phyloP scores from a whole-genome alignment of 2,329 filamentous ascomycete genomes.

The Fusarium lateritium region DNA sequence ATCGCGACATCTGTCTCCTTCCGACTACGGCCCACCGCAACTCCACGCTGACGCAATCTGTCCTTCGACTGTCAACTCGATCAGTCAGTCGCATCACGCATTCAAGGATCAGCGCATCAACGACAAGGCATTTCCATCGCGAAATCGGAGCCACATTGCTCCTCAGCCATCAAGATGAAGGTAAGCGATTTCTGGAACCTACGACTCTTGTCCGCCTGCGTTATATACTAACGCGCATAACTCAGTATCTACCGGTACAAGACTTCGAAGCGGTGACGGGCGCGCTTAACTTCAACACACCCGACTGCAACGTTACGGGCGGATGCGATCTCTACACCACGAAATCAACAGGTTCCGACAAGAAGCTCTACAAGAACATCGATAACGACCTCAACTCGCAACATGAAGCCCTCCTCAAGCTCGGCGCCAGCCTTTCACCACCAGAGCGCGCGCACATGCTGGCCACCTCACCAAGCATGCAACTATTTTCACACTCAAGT shows the following conservation, averaged over 20 bases:
- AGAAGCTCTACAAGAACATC: slow-evolving; percentile 97
- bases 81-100: slow-evolving; percentile 34
- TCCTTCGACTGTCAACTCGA: slow-evolving; percentile 33
- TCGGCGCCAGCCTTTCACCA: slow-evolving; percentile 89
- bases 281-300: slow-evolving; percentile 95
- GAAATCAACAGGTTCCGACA: slow-evolving; percentile 94
- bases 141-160: slow-evolving; percentile 5
- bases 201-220: slow-evolving; percentile 1
- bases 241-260: slow-evolving; percentile 89
- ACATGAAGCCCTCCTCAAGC: slow-evolving; percentile 87
- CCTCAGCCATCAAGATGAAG: slow-evolving; percentile 55
- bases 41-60: slow-evolving; percentile 53
- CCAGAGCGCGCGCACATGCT: slow-evolving; percentile 81
- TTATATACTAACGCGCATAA: slow-evolving; percentile 38
- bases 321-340: slow-evolving; percentile 98
- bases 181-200: slow-evolving; percentile 44
- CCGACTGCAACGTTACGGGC: slow-evolving; percentile 91
- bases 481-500: slow-evolving; percentile 81
- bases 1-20: slow-evolving; percentile 42
- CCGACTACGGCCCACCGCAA: slow-evolving; percentile 42
- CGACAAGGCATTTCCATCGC: slow-evolving; percentile 14
- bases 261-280: slow-evolving; percentile 93
- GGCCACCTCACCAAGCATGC: slow-evolving; percentile 72
- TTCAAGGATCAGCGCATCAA: slow-evolving; percentile 21
- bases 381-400: slow-evolving; percentile 92